A percentile compares a stretch with the other conserved stretches of the same genome.
phyloP scores from a whole-genome alignment of 176 grass and related monocot species.

The Carex littledalei region DNA sequence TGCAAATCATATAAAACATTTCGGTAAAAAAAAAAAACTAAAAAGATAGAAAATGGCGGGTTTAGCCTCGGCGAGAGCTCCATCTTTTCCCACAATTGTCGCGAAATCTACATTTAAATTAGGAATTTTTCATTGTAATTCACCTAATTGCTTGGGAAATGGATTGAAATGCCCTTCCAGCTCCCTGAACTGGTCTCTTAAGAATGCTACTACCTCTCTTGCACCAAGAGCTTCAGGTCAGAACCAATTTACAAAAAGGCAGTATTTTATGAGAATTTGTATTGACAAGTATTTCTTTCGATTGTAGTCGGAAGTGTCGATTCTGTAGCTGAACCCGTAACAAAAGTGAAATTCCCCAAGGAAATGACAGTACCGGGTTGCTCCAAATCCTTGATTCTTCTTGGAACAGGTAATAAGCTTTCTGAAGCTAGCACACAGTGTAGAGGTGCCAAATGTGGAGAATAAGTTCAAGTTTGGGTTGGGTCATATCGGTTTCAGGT shows the following conservation, averaged over 20 bases:
- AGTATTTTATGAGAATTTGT: background rate
- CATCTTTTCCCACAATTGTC: background rate
- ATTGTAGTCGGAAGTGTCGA: conserved; percentile 43
- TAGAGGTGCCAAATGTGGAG: background rate
- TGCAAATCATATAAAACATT: background rate
- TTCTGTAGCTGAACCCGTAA: conserved; percentile 41
- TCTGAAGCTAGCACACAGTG: background rate
- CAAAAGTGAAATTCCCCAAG: conserved; percentile 66
- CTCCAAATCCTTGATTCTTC: conserved; percentile 38
- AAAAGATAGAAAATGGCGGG: conserved; percentile 4
- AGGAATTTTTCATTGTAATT: background rate
- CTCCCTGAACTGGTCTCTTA: conserved; percentile 9
- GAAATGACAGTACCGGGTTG: conserved; percentile 51
- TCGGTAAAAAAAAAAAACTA: background rate
- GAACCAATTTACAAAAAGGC: background rate
- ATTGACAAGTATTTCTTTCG: background rate
- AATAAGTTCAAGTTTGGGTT: background rate
- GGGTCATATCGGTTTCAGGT: background rate
- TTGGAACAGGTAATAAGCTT: conserved; percentile 55
- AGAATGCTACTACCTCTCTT: background rate
- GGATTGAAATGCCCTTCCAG: background rate
- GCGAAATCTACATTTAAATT: background rate
- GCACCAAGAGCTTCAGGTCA: conserved; percentile 15
- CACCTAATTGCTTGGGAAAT: conserved; percentile 2
- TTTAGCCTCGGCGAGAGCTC: background rate